Conservation (phyloP, 371 early-diverging fungal species). For the Nosema bombycis region DNA sequence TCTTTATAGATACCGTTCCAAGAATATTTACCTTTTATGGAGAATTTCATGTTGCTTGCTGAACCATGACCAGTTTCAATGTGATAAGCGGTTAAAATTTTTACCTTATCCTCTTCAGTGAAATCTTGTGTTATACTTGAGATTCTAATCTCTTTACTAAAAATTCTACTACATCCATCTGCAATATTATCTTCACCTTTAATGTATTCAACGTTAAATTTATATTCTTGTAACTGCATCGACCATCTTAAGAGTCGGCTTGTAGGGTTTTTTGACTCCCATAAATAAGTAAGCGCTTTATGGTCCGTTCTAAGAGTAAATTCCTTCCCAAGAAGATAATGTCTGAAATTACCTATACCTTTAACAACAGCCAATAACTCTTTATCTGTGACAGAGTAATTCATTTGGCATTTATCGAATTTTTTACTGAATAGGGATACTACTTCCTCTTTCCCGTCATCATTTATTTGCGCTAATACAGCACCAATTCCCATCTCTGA, state of each 20-base stretch:
- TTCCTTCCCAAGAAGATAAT: constrained; percentile 8
- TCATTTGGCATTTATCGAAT: background rate
- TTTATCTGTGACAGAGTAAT: constrained; percentile 4
- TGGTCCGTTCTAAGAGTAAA: constrained; percentile 8
- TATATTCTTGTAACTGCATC: background rate
- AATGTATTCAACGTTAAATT: background rate
- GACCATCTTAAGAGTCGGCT: constrained; percentile 4
- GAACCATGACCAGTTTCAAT: constrained; percentile 17
- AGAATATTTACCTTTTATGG: constrained; percentile 12
- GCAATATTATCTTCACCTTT: constrained; percentile 2
- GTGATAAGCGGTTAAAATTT: constrained; percentile 3
- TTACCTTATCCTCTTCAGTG: background rate
- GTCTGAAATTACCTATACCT: background rate
- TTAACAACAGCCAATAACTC: constrained; percentile 9
- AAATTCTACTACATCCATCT: background rate
- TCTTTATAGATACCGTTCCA: constrained; percentile 29
- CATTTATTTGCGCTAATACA: background rate
- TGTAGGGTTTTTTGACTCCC: background rate
- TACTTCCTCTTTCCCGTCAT: background rate
- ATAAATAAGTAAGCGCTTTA: constrained; percentile 3
- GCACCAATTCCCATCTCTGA: background rate
- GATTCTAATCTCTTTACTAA: background rate
- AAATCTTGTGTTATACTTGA: background rate
- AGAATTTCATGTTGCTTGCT: constrained; percentile 28
- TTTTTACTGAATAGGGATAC: background rate